phyloP scores from a whole-genome alignment of 2,329 filamentous ascomycete species.

The Fonsecaea erecta region DNA sequence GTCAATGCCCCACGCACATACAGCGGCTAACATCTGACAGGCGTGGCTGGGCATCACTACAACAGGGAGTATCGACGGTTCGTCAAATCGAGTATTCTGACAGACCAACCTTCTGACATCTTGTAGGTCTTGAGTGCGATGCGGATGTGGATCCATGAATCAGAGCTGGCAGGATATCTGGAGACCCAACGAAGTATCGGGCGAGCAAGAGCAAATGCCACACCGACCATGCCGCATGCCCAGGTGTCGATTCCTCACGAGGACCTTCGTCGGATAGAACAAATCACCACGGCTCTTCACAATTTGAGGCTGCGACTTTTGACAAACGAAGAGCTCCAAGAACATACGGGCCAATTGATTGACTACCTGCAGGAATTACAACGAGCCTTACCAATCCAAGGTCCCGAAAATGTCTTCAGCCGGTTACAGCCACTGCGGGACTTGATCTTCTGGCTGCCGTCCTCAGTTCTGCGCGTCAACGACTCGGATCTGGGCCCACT shows the following conservation, averaged over 20 bases:
- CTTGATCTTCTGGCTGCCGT: slow-evolving; percentile 95
- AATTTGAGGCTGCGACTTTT: slow-evolving; percentile 65
- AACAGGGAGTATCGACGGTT: slow-evolving; percentile 88
- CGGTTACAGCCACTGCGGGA: slow-evolving; percentile 84
- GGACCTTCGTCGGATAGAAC: slow-evolving; percentile 70
- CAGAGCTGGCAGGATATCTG: slow-evolving; percentile 59
- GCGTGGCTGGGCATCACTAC: slow-evolving; percentile 89
- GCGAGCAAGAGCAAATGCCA: slow-evolving; percentile 43
- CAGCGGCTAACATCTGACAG: slow-evolving; percentile 57
- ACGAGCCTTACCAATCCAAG: slow-evolving; percentile 70
- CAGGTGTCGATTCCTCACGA: slow-evolving; percentile 51
- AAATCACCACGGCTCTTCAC: slow-evolving; percentile 66
- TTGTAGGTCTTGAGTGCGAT: slow-evolving; percentile 82
- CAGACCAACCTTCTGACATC: slow-evolving; percentile 9
- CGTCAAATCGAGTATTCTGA: slow-evolving; percentile 44
- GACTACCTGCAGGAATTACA: slow-evolving; percentile 74
- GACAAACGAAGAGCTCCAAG: slow-evolving; percentile 70
- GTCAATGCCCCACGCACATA: slow-evolving; percentile 38
- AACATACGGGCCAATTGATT: slow-evolving; percentile 70
- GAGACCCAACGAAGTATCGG: slow-evolving; percentile 48
- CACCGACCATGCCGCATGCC: slow-evolving; percentile 40
- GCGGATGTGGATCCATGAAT: slow-evolving; percentile 89
- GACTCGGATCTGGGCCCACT: slow-evolving; percentile 77
- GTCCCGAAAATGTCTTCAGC: slow-evolving; percentile 84
- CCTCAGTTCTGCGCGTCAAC: slow-evolving; percentile 77